Evolutionary conservation across 164 flowering plant species (phyloP).

Genomic region (Taxillus chinensis): DNA sequence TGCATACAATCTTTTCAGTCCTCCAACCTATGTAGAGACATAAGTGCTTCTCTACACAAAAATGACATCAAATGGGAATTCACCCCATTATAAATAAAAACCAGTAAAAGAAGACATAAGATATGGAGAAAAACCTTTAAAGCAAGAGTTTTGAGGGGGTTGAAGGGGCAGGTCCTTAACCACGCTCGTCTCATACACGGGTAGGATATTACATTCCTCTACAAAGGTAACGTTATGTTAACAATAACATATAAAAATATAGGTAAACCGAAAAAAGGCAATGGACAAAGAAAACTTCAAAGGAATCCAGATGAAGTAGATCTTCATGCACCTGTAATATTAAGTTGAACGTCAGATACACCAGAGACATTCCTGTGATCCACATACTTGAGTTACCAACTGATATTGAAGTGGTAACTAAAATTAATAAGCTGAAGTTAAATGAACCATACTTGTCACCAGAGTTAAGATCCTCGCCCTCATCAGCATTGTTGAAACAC

Average conservation of each 20-base stretch:
- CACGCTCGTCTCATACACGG: conserved; percentile 28
- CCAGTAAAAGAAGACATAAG: neutral
- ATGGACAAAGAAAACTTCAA: no score
- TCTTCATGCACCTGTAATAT: conserved; percentile 44
- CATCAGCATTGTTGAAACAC: conserved; percentile 55
- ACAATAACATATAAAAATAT: neutral
- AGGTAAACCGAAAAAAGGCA: no score
- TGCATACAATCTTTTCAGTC: no score
- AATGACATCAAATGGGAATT: conserved; percentile 1
- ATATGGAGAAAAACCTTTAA: conserved; percentile 42
- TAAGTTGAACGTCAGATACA: conserved; percentile 42
- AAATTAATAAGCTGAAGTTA: conserved; percentile 7
- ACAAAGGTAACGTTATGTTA: conserved; percentile 5
- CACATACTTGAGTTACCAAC: conserved; percentile 10
- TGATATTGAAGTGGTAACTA: conserved; percentile 1
- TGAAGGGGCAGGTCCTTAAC: conserved; percentile 29
- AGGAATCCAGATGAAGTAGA: neutral
- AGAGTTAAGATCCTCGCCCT: conserved; percentile 25
- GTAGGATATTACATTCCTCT: conserved; percentile 45
- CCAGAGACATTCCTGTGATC: conserved; percentile 41
- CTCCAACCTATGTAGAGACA: no score
- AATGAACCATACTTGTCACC: conserved; percentile 50
- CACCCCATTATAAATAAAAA: neutral
- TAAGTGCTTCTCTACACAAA: neutral
- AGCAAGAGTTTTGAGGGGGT: conserved; percentile 37